Conservation (phyloP, 1,284 basidiomycete genomes). For the Ustilago xerochloae region DNA sequence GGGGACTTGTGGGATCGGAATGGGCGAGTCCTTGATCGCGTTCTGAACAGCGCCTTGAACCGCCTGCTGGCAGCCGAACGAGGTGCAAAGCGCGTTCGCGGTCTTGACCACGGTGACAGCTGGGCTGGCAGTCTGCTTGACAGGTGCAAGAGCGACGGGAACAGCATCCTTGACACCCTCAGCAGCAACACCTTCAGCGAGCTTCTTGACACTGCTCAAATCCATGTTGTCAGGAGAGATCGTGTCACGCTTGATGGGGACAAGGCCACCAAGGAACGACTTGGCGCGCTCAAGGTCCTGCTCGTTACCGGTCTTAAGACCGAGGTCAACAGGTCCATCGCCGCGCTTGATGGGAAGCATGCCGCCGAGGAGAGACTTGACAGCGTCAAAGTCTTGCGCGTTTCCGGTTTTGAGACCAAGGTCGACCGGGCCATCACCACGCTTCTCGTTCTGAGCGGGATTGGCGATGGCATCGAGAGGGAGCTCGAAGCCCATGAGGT, state of each 20-base stretch:
- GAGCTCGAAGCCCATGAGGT: constrained; percentile 20
- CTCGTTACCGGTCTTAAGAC: constrained; percentile 12
- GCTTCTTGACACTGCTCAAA: constrained; percentile 17
- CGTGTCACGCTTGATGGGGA: constrained; percentile 29
- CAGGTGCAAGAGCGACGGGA: constrained; percentile 12
- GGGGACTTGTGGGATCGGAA: constrained; percentile 5
- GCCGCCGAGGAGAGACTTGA: background rate
- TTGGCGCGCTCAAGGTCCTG: constrained; percentile 14
- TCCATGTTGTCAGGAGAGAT: constrained; percentile 39
- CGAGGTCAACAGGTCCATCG: constrained; percentile 11
- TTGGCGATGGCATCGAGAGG: constrained; percentile 16
- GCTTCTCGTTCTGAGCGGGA: constrained; percentile 3
- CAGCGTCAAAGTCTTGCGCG: constrained; percentile 1
- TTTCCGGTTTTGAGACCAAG: constrained; percentile 17
- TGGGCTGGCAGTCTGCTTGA: constrained; percentile 32
- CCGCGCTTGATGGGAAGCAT: constrained; percentile 2
- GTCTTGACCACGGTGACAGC: constrained; percentile 37
- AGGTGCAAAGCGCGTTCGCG: constrained; percentile 22
- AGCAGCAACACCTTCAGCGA: constrained; percentile 1
- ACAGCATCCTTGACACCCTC: constrained; percentile 13
- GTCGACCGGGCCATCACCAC: constrained; percentile 6
- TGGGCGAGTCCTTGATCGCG: constrained; percentile 9
- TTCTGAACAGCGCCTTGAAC: constrained; percentile 8
- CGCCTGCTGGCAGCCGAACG: constrained; percentile 17
- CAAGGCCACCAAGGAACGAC: constrained; percentile 7